Evolutionary conservation across 305 asterid genomes (phyloP).

Genomic region (Plantago lanceolata): DNA sequence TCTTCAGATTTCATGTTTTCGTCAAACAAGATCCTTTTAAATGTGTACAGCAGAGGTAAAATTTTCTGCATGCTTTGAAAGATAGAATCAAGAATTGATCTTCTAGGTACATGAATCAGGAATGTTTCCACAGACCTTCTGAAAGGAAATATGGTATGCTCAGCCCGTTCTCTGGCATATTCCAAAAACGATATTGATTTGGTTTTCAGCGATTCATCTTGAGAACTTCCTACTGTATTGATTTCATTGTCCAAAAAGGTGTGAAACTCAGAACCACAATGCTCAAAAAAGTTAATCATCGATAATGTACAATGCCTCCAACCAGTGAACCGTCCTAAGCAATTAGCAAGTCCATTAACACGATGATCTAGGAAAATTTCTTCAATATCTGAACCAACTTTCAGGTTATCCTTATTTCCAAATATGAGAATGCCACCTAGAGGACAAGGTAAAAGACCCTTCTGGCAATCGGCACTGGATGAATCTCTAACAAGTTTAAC

Average conservation of each 20-base stretch:
- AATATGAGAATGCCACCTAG: constrained; percentile 56
- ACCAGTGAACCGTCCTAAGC: constrained; percentile 39
- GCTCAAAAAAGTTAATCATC: constrained; percentile 45
- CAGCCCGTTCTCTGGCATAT: constrained; percentile 34
- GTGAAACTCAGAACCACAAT: constrained; percentile 31
- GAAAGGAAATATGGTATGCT: constrained; percentile 28
- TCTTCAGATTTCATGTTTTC: constrained; percentile 33
- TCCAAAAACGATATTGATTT: constrained; percentile 35
- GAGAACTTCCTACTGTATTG: constrained; percentile 11
- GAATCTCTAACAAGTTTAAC: constrained; percentile 36
- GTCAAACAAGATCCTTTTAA: constrained; percentile 37
- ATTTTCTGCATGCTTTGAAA: constrained; percentile 31
- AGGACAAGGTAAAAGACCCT: constrained; percentile 27
- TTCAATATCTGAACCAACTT: constrained; percentile 45
- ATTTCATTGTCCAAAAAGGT: constrained; percentile 39
- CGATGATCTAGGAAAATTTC: constrained; percentile 59
- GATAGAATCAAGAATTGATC: constrained; percentile 29
- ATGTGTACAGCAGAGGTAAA: constrained; percentile 31
- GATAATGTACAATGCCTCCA: constrained; percentile 40
- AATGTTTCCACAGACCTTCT: constrained; percentile 34
- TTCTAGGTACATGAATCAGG: constrained; percentile 47
- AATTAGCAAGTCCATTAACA: constrained; percentile 39
- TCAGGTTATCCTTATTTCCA: constrained; percentile 49
- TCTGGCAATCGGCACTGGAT: constrained; percentile 21
- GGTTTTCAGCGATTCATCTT: constrained; percentile 20